Base-by-base conservation (phyloP, 2,329 filamentous ascomycete genomes). In the Sporothrix euskadiensis region DNA sequence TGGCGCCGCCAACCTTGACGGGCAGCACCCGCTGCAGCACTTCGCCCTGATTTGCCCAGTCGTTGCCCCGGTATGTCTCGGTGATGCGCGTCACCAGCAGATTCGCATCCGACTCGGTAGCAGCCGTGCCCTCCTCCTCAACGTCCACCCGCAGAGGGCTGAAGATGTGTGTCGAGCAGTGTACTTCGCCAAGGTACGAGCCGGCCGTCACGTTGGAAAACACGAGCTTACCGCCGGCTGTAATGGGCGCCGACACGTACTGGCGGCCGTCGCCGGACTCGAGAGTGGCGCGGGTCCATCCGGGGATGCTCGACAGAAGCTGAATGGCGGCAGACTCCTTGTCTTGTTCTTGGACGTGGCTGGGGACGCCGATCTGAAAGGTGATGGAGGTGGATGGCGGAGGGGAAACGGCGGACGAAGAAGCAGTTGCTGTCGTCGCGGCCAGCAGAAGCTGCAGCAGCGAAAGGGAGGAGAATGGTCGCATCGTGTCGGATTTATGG, bases 61-160 rank as follows among this genome's bases (percentile, higher is more conserved):
- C 92, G 78, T 97, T 95, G 0, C 94, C 94, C 66, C 94, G 86
- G 80, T 91, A 97, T 35, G 94, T 97, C 84, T 95, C 92, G 91
- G 92, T 96, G 39, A 90, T 90, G 57, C 61, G 61, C 22, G 86
- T 83, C 3, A 94, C 85, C 65, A 86, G 81, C 54, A 44, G 84
- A 81, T 70, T 57, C 79, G 4, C 76, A 76, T 65, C 59, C 4
- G 70, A 78, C 79, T 63, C 39, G 39, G 71, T 54, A 3, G 57
- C 4, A 9, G 49, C 4, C 6, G 3, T 44, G 39, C 14, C 61
- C 26, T 57, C 32, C 14, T 14, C 32, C 2, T 79, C 77, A 22
- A 96, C 88, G 79, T 98, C 96, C 41, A 98, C 88, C 61, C 95
- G 87, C 81, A 97, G 85, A 12, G 94, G 92, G 77, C 89, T 88